Evolutionary conservation across 805 yeast species (phyloP), one percentile per base, ranked within the genome.

Genomic region (Kodamaea sagamina): DNA sequence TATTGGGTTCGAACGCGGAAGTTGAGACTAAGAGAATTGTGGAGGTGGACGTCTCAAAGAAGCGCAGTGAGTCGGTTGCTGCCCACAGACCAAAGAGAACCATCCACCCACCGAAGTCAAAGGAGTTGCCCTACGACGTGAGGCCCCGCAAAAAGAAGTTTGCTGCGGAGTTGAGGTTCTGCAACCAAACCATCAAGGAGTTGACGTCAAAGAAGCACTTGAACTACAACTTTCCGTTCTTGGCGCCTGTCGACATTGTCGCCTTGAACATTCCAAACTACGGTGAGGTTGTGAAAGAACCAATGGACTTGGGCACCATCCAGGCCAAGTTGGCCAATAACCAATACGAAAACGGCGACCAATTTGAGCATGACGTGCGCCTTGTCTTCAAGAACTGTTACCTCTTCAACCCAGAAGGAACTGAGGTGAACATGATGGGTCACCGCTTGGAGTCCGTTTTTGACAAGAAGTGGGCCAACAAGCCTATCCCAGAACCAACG

Each of bases 381-480:
- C 75, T 89, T 47, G 86, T 93, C 46, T 90, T 93, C 69, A 72
- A 78, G 49, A 92, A 93, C 67, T 92, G 98, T 68, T 93, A 88
- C 62, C 73, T 77, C 11, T 93, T 92, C 71, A 93, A 93, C 65
- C 98, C 99, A 2, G 96, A 86, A 55, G 96, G 97, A n/a, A 83
- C 96, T 4, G 95, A 95, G 38, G 99, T 93, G 27, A 89, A 90
- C 63, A 78, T 80, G 77, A 86, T 93, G 95, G 99, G 98, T 13
- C 96, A 88, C 62, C 77, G 89, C 54, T 71, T 93, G 43, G 97
- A 93, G 65, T 83, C 82, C 19, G 78, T 86, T 2, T 93, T 92
- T 59, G 86, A 89, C 55, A 82, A 86, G 57, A 84, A 82, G 62
- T 92, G 98, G 97, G 77, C 80, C 17, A 89, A 88, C 52, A 61